Evolutionary conservation across 2,329 filamentous ascomycete genomes (phyloP), one percentile per base, ranked within the genome.

Genomic region (Hymenoscyphus infarciens): DNA sequence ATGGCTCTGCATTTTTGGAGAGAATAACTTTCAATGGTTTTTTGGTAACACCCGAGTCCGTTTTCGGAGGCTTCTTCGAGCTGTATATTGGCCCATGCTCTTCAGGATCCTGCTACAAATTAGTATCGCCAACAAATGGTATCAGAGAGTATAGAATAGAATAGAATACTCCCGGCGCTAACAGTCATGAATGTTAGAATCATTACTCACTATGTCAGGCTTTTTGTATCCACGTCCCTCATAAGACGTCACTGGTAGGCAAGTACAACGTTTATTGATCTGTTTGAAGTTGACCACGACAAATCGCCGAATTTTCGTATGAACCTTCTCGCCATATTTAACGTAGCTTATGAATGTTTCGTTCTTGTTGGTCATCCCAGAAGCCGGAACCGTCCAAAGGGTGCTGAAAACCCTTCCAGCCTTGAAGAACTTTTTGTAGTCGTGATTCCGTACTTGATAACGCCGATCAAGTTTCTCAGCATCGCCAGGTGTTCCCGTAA

Each of bases 401-500:
- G 67, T 70, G 31, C 65, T 68, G 53, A 70, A 70, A 5, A 70
- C 66, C 29, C 69, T 64, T 6, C 69, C 69, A 22, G 49, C n/a
- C 39, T 25, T 60, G 55, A 69, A 70, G 29, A 68, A 70, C 16
- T 56, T 64, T 22, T 63, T 60, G 31, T 65, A 70, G 39, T 70
- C 69, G 11, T 49, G 53, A 6, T 62, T 69, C 15, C 69, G 61
- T 2, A 66, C 31, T 42, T 61, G 27, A 25, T 68, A 70, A 38
- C 61, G 64, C 10, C 31, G 13, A 52, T 69, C 67, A 22, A 70
- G 60, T 16, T 53, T 59, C 38, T 69, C 65, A 2, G 22, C 33
- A 2, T 61, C 16, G 2, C 66, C 64, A 2, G 16, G 5, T 6
- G 63, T 68, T 8, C 60, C 59, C 16, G 54, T 16, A 29, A 68